A percentile compares a stretch with the other conserved stretches of the same genome.
Evolutionary conservation across 192 early-diverging fungal species (phyloP).

Genomic region (Gryganskiella cystojenkinii): DNA sequence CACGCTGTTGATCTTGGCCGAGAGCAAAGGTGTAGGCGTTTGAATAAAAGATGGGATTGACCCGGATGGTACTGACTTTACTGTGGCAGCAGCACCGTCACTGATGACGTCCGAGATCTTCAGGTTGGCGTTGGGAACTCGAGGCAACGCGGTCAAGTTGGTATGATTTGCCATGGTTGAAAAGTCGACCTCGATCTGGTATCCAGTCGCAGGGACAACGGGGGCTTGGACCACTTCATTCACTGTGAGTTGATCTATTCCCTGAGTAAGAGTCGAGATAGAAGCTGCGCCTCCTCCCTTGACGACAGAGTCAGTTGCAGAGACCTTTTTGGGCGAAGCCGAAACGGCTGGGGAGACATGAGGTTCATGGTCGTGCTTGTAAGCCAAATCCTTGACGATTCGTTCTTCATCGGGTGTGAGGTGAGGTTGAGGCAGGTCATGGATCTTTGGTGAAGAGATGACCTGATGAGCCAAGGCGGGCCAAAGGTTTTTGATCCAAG

Average conservation of each 20-base stretch:
- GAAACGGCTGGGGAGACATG: neutral
- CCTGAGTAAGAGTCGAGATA: conserved; percentile 7
- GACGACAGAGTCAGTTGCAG: neutral
- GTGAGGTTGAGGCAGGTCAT: conserved; percentile 31
- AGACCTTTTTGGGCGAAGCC: neutral
- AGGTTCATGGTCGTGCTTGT: conserved; percentile 11
- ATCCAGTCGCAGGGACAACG: conserved; percentile 16
- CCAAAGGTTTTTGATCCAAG: conserved; percentile 93
- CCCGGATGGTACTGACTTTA: neutral
- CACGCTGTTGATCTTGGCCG: conserved; percentile 63
- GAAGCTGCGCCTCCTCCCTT: conserved; percentile 11
- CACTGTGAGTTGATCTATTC: conserved; percentile 16
- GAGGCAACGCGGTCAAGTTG: conserved; percentile 69
- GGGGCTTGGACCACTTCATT: neutral
- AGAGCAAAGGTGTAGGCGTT: conserved; percentile 57
- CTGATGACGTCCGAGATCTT: conserved; percentile 45
- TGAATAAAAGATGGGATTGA: conserved; percentile 56
- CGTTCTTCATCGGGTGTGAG: conserved; percentile 26
- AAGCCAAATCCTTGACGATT: conserved; percentile 26
- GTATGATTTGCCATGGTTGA: conserved; percentile 56
- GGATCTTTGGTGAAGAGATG: conserved; percentile 17
- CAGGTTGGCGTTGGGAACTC: conserved; percentile 59
- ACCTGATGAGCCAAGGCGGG: conserved; percentile 63
- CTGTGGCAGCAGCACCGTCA: neutral
- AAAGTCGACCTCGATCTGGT: conserved; percentile 56